Conservation (phyloP, 2,329 filamentous ascomycete genomes). For the Clonostachys rosea region DNA sequence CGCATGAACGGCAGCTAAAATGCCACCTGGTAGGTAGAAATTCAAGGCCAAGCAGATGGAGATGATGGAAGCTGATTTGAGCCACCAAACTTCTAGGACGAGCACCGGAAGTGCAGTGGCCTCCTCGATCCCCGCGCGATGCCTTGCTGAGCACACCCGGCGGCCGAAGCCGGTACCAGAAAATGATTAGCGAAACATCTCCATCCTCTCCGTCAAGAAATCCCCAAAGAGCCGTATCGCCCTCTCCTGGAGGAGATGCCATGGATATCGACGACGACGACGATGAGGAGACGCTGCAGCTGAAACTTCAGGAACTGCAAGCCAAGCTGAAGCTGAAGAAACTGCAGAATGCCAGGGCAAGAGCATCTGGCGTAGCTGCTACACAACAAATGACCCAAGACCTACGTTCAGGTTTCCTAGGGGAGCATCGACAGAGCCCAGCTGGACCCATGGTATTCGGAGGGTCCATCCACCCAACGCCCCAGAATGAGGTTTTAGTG, state of each 20-base stretch:
- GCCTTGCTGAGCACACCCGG: slow-evolving; percentile 65
- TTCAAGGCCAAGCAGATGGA: no score
- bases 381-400: not conserved
- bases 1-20: no score
- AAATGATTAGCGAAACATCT: slow-evolving; percentile 60
- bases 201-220: slow-evolving; percentile 61
- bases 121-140: slow-evolving; percentile 62
- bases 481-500: slow-evolving; percentile 55
- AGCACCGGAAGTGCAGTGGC: slow-evolving; percentile 54
- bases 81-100: slow-evolving; percentile 4
- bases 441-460: not conserved
- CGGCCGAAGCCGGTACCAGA: slow-evolving; percentile 71
- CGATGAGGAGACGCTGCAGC: slow-evolving; percentile 83
- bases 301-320: slow-evolving; percentile 85
- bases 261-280: slow-evolving; percentile 57
- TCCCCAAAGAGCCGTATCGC: no score
- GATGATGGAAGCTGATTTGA: no score
- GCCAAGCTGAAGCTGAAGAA: slow-evolving; percentile 84
- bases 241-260: no score
- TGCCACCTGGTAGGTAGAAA: no score
- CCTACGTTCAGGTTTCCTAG: not conserved
- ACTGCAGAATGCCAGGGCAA: slow-evolving; percentile 55
- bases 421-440: no score
- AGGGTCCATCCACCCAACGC: not conserved
- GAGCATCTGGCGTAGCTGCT: slow-evolving; percentile 1